Percentiles rank a stretch among this genome's conserved stretches.
These are phyloP conservation scores for Coemansia biformis DNA, from an alignment of 192 early-diverging fungal species.

Conservation along the genomic window DNA sequence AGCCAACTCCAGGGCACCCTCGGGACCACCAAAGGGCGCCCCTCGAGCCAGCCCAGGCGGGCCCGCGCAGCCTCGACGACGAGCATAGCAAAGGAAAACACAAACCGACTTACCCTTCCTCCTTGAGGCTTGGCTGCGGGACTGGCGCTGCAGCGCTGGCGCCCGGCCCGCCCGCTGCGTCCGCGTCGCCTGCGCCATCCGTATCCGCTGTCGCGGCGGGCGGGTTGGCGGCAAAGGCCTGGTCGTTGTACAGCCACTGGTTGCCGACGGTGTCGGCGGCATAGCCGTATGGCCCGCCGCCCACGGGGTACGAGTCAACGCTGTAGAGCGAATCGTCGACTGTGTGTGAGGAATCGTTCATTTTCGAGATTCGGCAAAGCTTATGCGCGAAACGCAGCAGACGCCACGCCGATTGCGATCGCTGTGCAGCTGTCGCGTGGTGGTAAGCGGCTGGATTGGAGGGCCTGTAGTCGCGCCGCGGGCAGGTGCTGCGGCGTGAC, in stretches of 20 bases:
- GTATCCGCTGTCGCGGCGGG: neutral
- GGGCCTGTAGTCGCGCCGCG: too few species aligned
- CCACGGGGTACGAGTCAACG: conserved; percentile 9
- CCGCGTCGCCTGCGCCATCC: neutral
- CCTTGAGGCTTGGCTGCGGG: conserved; percentile 11
- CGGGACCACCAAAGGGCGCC: too few species aligned
- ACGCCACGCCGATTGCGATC: too few species aligned
- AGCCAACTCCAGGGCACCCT: too few species aligned
- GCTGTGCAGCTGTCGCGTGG: neutral
- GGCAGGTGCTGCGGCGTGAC: too few species aligned
- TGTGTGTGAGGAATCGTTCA: conserved; percentile 17
- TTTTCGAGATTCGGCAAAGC: neutral
- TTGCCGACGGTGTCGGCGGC: conserved; percentile 7
- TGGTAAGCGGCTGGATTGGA: neutral
- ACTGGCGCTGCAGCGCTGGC: neutral
- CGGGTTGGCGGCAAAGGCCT: neutral
- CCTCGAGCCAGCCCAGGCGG: too few species aligned
- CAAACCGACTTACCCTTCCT: conserved; percentile 35
- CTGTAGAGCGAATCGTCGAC: conserved; percentile 32
- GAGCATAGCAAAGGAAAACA: conserved; percentile 1
- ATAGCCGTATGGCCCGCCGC: conserved; percentile 5
- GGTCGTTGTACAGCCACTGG: conserved; percentile 46
- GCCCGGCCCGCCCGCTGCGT: neutral
- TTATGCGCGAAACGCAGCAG: too few species aligned
- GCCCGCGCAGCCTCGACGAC: too few species aligned